phyloP scores from a whole-genome alignment of 352 stramenopile genomes.

The Globisporangium nodosum region DNA sequence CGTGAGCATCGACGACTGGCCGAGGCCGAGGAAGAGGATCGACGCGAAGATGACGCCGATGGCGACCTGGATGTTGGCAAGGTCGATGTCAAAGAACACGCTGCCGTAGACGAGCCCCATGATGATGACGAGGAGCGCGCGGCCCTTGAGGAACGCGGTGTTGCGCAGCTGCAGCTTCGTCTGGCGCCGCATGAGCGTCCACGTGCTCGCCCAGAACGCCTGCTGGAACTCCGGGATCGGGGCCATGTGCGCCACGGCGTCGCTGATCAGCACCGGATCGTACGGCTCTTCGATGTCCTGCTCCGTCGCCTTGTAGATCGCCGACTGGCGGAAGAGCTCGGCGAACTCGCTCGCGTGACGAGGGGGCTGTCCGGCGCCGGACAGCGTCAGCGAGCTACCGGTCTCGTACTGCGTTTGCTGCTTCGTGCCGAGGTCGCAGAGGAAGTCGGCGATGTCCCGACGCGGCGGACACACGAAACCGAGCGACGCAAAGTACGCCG shows the following conservation, averaged over 20 bases:
- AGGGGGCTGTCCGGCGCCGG: conserved; percentile 6
- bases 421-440: conserved; percentile 59
- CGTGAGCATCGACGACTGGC: conserved; percentile 70
- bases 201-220: conserved; percentile 31
- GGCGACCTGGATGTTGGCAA: conserved; percentile 41
- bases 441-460: conserved; percentile 89
- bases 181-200: conserved; percentile 54
- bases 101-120: conserved; percentile 45
- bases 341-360: conserved; percentile 39
- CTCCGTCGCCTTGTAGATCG: conserved; percentile 29
- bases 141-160: conserved; percentile 21
- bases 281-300: conserved; percentile 87
- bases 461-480: conserved; percentile 48
- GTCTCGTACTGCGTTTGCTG: conserved; percentile 35
- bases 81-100: conserved; percentile 49
- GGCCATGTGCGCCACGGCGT: conserved; percentile 46
- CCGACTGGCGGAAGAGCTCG: conserved; percentile 27
- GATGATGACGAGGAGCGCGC: conserved; percentile 26
- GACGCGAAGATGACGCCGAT: conserved; percentile 83
- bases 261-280: conserved; percentile 86
- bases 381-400: background rate
- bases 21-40: conserved; percentile 78
- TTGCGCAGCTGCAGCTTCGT: conserved; percentile 58
- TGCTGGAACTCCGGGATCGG: conserved; percentile 39
- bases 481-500: conserved; percentile 74